Evolutionary conservation across 2,329 filamentous ascomycete genomes (phyloP).

Genomic region (Xylariaceae sp.): DNA sequence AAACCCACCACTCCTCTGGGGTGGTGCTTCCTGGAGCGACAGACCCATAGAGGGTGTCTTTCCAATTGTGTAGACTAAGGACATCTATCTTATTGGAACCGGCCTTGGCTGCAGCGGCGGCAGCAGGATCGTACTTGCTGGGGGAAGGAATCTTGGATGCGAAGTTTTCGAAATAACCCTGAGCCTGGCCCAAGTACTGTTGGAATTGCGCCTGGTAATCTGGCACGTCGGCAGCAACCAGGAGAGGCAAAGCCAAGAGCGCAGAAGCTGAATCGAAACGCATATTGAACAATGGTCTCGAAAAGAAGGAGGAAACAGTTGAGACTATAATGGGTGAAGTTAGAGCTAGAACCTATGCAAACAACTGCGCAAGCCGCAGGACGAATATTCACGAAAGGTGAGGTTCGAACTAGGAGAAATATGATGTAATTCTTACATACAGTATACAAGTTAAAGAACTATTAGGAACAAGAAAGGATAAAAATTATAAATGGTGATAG

Average conservation of each 20-base stretch:
- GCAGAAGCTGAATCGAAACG: constrained; percentile 61
- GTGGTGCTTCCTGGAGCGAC: constrained; percentile 64
- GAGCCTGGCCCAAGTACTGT: constrained; percentile 67
- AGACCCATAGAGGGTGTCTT: constrained; percentile 68
- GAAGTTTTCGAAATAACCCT: constrained; percentile 60
- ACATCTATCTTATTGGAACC: constrained; percentile 59
- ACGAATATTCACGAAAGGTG: constrained; percentile 1
- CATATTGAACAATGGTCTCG: constrained; percentile 52
- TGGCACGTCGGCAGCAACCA: constrained; percentile 60
- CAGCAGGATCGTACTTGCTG: constrained; percentile 49
- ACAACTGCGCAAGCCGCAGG: constrained; percentile 2
- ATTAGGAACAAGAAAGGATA: not conserved
- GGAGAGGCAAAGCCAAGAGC: constrained; percentile 61
- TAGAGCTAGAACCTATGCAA: constrained; percentile 24
- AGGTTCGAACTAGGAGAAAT: constrained; percentile 12
- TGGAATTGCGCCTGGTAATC: constrained; percentile 70
- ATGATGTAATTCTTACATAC: constrained; percentile 38
- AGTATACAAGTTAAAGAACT: constrained; percentile 7
- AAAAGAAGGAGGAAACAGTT: not conserved
- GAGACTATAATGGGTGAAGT: constrained; percentile 17
- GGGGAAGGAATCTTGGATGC: constrained; percentile 59
- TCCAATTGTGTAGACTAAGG: constrained; percentile 74
- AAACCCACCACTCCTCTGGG: constrained; percentile 79
- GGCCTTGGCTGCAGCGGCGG: constrained; percentile 58
- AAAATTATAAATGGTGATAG: not conserved